Evolutionary conservation across 371 early-diverging fungal genomes (phyloP).

Genomic region (Actinomortierella ambigua): DNA sequence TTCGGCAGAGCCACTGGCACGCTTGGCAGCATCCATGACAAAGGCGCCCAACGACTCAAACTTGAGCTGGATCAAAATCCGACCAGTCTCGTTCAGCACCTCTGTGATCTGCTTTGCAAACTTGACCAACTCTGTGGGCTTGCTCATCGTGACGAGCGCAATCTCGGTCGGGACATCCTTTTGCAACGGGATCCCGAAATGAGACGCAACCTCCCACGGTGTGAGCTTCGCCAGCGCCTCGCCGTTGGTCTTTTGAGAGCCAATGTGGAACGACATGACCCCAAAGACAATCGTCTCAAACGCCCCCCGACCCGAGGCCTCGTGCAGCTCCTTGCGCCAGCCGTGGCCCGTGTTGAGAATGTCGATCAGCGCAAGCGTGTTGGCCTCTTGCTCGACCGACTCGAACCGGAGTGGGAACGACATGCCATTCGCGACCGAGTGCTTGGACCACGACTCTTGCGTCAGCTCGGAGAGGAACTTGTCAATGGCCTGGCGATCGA

Average conservation of each 20-base stretch:
- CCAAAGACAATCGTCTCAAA: slow-evolving; percentile 83
- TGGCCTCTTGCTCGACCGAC: slow-evolving; percentile 72
- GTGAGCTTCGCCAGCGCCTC: slow-evolving; percentile 51
- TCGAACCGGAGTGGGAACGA: slow-evolving; percentile 77
- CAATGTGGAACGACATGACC: slow-evolving; percentile 83
- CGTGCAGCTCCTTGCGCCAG: slow-evolving; percentile 68
- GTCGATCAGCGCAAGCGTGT: slow-evolving; percentile 74
- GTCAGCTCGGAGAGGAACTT: slow-evolving; percentile 30
- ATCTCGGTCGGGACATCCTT: slow-evolving; percentile 64
- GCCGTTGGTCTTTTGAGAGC: slow-evolving; percentile 53
- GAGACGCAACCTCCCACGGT: slow-evolving; percentile 54
- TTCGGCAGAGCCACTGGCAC: slow-evolving; percentile 61
- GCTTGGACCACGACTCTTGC: slow-evolving; percentile 42
- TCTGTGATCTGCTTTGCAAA: slow-evolving; percentile 68
- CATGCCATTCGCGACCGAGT: slow-evolving; percentile 57
- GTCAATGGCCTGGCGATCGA: slow-evolving; percentile 26
- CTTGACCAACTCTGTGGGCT: slow-evolving; percentile 66
- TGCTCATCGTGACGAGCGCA: slow-evolving; percentile 68
- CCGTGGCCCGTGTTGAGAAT: slow-evolving; percentile 76
- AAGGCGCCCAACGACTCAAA: slow-evolving; percentile 72
- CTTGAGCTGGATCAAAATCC: slow-evolving; percentile 55
- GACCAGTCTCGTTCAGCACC: slow-evolving; percentile 75
- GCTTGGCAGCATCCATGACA: slow-evolving; percentile 65
- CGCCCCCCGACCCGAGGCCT: slow-evolving; percentile 66
- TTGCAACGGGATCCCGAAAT: slow-evolving; percentile 68